Conservation (phyloP, 108 stramenopile species). For the Parietichytrium sp. region DNA sequence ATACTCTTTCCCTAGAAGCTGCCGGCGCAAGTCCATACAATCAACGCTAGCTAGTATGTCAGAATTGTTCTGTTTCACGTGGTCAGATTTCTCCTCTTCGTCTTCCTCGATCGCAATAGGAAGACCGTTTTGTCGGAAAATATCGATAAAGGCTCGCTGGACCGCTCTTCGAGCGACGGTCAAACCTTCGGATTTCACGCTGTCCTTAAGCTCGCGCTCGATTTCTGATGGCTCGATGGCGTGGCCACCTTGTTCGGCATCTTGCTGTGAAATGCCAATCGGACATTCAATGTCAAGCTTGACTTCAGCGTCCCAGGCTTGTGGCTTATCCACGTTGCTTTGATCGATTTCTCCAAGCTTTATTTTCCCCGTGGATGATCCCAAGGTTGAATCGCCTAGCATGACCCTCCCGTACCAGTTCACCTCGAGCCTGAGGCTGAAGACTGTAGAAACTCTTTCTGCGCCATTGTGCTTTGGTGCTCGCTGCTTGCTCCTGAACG, state of each 20-base stretch:
- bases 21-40: not conserved
- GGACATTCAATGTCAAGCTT: constrained; percentile 28
- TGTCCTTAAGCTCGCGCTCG: too few species aligned
- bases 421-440: not conserved
- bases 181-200: too few species aligned
- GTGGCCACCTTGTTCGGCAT: not conserved
- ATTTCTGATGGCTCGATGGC: too few species aligned
- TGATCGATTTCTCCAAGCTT: constrained; percentile 1
- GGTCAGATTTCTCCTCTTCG: too few species aligned
- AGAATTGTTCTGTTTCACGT: too few species aligned
- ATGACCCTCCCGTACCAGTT: not conserved
- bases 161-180: too few species aligned
- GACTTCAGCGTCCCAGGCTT: not conserved
- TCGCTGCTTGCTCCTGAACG: not conserved
- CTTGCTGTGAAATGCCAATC: not conserved
- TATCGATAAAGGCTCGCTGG: too few species aligned
- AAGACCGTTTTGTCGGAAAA: too few species aligned
- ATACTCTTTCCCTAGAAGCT: constrained; percentile 13
- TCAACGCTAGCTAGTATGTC: too few species aligned
- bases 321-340: not conserved
- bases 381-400: not conserved
- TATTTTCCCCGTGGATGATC: not conserved
- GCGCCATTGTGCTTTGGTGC: constrained; percentile 8
- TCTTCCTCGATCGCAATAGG: too few species aligned
- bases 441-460: not conserved